Conservation (phyloP, 1,284 basidiomycete genomes). For the Ustilago vetiveriae region DNA sequence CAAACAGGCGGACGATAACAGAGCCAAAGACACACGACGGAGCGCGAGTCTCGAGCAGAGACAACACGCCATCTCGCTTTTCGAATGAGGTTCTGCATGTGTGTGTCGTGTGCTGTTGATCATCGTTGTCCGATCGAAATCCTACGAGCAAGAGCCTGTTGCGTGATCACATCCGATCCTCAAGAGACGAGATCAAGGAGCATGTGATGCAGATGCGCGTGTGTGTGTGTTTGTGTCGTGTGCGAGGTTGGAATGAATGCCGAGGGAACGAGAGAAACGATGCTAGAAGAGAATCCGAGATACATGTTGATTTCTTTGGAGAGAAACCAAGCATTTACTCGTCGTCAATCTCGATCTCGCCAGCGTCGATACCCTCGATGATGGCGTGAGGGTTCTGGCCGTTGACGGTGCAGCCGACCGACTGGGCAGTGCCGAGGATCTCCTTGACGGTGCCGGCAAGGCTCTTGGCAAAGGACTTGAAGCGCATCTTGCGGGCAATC, state of each 20-base stretch:
- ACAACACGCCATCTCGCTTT: conserved; percentile 39
- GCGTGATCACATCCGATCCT: conserved; percentile 7
- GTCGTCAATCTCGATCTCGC: conserved; percentile 76
- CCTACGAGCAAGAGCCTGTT: conserved; percentile 4
- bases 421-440: conserved; percentile 75
- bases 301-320: not conserved
- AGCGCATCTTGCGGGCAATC: conserved; percentile 94
- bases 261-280: conserved; percentile 10
- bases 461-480: conserved; percentile 92
- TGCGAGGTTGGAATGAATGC: conserved; percentile 5
- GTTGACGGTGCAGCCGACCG: conserved; percentile 94
- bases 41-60: not conserved
- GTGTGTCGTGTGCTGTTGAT: not conserved
- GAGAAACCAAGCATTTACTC: conserved; percentile 52
- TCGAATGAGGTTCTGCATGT: conserved; percentile 18
- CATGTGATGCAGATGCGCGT: not conserved
- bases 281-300: conserved; percentile 12
- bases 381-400: conserved; percentile 92
- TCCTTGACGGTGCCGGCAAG: conserved; percentile 87
- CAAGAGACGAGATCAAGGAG: not conserved
- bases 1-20: conserved; percentile 5
- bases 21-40: not conserved
- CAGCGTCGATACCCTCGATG: conserved; percentile 94
- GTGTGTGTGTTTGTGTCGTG: not conserved
- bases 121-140: not conserved